Evolutionary conservation across 768 basidiomycete genomes (phyloP).

Genomic region (Rhizopogon roseolus): DNA sequence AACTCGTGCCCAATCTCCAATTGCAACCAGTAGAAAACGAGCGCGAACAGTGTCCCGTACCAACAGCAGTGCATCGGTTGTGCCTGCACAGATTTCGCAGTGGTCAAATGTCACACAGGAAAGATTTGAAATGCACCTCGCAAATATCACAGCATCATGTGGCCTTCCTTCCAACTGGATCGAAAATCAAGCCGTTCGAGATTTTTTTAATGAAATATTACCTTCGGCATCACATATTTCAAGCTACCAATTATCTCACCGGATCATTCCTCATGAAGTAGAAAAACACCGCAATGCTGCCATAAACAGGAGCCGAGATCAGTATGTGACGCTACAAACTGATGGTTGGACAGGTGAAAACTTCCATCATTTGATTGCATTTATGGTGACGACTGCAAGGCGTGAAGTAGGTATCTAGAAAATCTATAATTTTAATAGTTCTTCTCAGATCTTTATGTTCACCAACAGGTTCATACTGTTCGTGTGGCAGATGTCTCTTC

Average conservation of each 20-base stretch:
- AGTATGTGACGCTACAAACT: background rate
- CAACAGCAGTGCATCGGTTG: background rate
- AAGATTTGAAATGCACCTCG: conserved; percentile 5
- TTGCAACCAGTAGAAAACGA: background rate
- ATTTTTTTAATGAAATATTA: conserved; percentile 10
- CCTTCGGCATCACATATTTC: background rate
- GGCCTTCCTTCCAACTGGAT: conserved; percentile 32
- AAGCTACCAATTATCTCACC: too few species aligned
- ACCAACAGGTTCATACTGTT: conserved; percentile 1
- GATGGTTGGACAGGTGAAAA: conserved; percentile 2
- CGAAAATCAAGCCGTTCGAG: conserved; percentile 26
- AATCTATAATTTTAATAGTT: background rate
- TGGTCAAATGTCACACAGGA: background rate
- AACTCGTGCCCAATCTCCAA: too few species aligned
- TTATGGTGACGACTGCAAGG: background rate
- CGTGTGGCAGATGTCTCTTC: background rate
- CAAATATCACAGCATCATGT: conserved; percentile 26
- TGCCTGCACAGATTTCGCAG: background rate
- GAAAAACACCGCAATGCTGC: too few species aligned
- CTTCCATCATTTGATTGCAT: conserved; percentile 1
- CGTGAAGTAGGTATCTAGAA: background rate
- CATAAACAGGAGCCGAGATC: too few species aligned
- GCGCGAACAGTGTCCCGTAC: background rate
- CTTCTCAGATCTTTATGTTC: background rate
- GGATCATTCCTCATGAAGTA: too few species aligned